phyloP scores from a whole-genome alignment of 352 stramenopile species.

The Albugo candida region DNA sequence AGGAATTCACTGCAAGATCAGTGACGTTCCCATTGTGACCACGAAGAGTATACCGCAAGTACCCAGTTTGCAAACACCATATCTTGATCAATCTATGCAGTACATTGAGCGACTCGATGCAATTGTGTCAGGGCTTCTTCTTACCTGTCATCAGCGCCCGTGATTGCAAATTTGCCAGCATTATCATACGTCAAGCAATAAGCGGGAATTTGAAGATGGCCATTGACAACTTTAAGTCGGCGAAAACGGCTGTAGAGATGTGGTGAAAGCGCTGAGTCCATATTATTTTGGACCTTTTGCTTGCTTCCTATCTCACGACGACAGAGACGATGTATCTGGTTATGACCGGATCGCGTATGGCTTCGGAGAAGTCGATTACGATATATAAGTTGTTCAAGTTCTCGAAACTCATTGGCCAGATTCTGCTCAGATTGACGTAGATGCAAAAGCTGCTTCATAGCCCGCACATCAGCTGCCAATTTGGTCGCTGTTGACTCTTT shows the following conservation, averaged over 20 bases:
- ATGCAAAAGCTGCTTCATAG: constrained; percentile 51
- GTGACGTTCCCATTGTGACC: constrained; percentile 80
- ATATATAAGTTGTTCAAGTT: no score
- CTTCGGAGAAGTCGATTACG: constrained; percentile 1
- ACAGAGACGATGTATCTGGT: background rate
- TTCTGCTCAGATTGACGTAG: constrained; percentile 20
- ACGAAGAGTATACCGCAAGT: constrained; percentile 63
- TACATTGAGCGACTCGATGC: background rate
- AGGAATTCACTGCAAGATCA: constrained; percentile 71
- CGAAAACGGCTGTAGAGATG: constrained; percentile 67
- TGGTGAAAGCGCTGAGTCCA: constrained; percentile 17
- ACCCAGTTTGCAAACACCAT: constrained; percentile 80
- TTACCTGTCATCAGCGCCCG: constrained; percentile 88
- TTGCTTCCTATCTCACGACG: constrained; percentile 26
- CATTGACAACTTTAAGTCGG: constrained; percentile 75
- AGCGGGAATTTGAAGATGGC: constrained; percentile 85
- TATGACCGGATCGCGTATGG: background rate
- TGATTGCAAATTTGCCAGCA: constrained; percentile 90
- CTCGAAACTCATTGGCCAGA: no score
- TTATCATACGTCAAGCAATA: constrained; percentile 95
- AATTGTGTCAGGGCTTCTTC: background rate
- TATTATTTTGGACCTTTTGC: constrained; percentile 30
- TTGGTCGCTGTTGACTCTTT: constrained; percentile 19
- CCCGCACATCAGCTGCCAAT: constrained; percentile 48
- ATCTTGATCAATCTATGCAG: constrained; percentile 85